A percentile compares a stretch with the other conserved stretches of the same genome.
Conservation (phyloP, 805 yeast genomes). For the Peterozyma xylosa region DNA sequence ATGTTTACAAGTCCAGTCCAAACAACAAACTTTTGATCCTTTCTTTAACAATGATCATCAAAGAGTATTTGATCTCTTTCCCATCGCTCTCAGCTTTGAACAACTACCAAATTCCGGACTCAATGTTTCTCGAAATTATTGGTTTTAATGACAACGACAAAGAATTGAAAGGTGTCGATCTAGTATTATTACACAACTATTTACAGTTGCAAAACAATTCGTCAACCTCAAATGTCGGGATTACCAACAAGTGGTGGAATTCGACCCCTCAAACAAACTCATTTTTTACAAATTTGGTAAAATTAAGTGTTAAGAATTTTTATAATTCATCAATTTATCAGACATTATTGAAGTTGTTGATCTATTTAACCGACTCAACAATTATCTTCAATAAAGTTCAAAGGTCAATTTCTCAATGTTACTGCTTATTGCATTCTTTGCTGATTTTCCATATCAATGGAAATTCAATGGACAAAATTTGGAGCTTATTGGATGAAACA, state of each 20-base stretch:
- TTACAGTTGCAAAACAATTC: slow-evolving; percentile 51
- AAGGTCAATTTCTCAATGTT: slow-evolving; percentile 44
- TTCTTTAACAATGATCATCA: slow-evolving; percentile 37
- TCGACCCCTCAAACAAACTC: slow-evolving; percentile 40
- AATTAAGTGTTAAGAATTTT: slow-evolving; percentile 28
- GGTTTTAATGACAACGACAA: slow-evolving; percentile 21
- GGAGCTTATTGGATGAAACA: slow-evolving; percentile 69
- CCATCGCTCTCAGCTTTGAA: slow-evolving; percentile 13
- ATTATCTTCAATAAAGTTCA: slow-evolving; percentile 42
- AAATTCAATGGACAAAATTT: slow-evolving; percentile 28
- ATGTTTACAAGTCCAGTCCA: slow-evolving; percentile 25
- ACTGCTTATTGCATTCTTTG: slow-evolving; percentile 46
- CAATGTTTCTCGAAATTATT: slow-evolving; percentile 25
- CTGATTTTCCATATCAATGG: slow-evolving; percentile 13
- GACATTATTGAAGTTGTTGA: slow-evolving; percentile 43
- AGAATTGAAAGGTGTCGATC: slow-evolving; percentile 42
- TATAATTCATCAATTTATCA: slow-evolving; percentile 15
- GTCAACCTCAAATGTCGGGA: slow-evolving; percentile 28
- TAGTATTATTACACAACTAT: slow-evolving; percentile 50
- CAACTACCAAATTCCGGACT: slow-evolving; percentile 21
- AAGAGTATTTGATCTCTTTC: slow-evolving; percentile 28
- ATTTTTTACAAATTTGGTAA: slow-evolving; percentile 58
- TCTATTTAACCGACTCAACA: slow-evolving; percentile 40
- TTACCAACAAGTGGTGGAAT: slow-evolving; percentile 72
- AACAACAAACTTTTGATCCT: slow-evolving; percentile 38